Evolutionary conservation across 306 rosid genomes (phyloP).

Genomic region (Dalbergia cochinchinensis): DNA sequence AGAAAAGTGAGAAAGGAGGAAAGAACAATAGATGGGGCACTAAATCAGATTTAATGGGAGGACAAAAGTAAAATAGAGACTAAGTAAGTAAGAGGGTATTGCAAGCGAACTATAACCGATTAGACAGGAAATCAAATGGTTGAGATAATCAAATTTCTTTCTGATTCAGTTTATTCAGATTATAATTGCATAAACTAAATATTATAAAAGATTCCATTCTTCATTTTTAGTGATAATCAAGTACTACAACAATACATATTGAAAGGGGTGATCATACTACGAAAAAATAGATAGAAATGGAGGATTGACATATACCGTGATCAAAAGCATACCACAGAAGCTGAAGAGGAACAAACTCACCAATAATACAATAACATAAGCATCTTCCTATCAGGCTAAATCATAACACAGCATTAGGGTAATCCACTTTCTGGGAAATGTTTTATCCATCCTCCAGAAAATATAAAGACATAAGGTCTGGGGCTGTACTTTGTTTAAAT

Average conservation of each 20-base stretch:
- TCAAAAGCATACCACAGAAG: conserved; percentile 30
- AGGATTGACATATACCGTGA: conserved; percentile 5
- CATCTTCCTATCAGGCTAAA: conserved; percentile 24
- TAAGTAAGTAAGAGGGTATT: neutral
- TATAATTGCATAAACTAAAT: conserved; percentile 17
- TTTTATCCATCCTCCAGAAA: conserved; percentile 13
- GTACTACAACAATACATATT: neutral
- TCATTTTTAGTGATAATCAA: neutral
- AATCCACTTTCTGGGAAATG: conserved; percentile 33
- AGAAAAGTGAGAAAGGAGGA: neutral
- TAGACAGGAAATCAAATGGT: neutral
- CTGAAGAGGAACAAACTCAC: conserved; percentile 6
- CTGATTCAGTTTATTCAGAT: conserved; percentile 20
- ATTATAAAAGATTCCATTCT: conserved; percentile 1
- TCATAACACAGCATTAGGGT: conserved; percentile 6
- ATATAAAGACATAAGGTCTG: neutral
- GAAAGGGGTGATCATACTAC: too few species aligned
- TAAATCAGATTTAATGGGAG: conserved; percentile 4
- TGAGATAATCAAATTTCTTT: neutral
- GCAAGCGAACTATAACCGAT: neutral
- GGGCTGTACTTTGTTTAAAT: neutral
- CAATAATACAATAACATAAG: conserved; percentile 19
- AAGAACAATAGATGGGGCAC: conserved; percentile 7
- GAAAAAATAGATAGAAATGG: neutral
- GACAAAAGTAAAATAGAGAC: conserved; percentile 7